A percentile compares a stretch with the other conserved stretches of the same genome.
Conservation (phyloP, 345 rosid genomes). For the Populus davidiana region DNA sequence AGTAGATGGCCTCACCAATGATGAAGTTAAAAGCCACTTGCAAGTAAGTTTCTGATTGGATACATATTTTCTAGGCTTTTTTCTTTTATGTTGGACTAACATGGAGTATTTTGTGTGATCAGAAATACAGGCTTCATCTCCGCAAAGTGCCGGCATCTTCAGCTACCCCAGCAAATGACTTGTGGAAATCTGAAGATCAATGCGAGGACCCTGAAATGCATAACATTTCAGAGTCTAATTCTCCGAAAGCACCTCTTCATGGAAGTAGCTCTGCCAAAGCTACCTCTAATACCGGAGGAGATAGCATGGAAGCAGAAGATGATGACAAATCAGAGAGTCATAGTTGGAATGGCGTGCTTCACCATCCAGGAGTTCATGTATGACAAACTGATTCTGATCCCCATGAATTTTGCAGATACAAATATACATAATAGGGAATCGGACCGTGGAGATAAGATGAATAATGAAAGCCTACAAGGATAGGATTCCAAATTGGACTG, state of each 20-base stretch:
- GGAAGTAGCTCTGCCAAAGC: conserved; percentile 6
- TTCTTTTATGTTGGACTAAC: background rate
- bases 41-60: conserved; percentile 14
- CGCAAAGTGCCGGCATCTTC: conserved; percentile 18
- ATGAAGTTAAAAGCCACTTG: conserved; percentile 32
- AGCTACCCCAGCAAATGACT: conserved; percentile 12
- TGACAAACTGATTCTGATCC: conserved; percentile 12
- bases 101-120: background rate
- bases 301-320: conserved; percentile 15
- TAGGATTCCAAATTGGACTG: conserved; percentile 8
- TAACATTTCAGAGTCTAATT: conserved; percentile 4
- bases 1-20: conserved; percentile 33
- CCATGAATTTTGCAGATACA: conserved; percentile 23
- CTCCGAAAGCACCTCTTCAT: conserved; percentile 14
- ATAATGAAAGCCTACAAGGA: conserved; percentile 8
- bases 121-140: conserved; percentile 30
- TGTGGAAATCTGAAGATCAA: conserved; percentile 11
- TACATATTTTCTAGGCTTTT: background rate
- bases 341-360: conserved; percentile 15
- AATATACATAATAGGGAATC: conserved; percentile 8
- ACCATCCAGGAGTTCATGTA: conserved; percentile 5
- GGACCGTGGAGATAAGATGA: conserved; percentile 8
- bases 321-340: conserved; percentile 23
- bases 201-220: background rate
- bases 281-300: conserved; percentile 4